Evolutionary conservation across 768 basidiomycete species (phyloP).

Genomic region (Coprinopsis sp.): DNA sequence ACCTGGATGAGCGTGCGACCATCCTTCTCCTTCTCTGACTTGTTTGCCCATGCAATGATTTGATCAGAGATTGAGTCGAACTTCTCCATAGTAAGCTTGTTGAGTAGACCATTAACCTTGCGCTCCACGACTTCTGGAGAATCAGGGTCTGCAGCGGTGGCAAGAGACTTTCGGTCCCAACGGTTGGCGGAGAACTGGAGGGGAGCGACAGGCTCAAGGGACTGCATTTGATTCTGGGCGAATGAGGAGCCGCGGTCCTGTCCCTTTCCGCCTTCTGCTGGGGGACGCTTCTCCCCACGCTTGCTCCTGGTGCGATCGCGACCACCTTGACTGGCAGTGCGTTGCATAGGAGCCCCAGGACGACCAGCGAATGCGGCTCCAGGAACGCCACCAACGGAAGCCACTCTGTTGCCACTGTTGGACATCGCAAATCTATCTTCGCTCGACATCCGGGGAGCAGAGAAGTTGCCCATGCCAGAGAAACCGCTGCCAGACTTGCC

Average conservation of each 20-base stretch:
- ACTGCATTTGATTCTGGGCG: conserved; percentile 28
- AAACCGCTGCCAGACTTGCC: conserved; percentile 45
- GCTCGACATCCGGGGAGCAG: conserved; percentile 57
- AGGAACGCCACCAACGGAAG: conserved; percentile 51
- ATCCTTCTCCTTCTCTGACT: conserved; percentile 86
- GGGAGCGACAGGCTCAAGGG: conserved; percentile 69
- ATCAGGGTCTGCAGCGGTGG: conserved; percentile 48
- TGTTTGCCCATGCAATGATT: conserved; percentile 94
- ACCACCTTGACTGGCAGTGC: conserved; percentile 65
- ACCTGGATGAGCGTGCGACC: conserved; percentile 94
- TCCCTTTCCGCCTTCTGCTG: conserved; percentile 24
- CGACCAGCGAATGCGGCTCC: conserved; percentile 39
- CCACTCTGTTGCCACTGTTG: conserved; percentile 37
- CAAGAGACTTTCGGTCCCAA: conserved; percentile 58
- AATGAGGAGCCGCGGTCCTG: conserved; percentile 29
- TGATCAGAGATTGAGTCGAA: conserved; percentile 95
- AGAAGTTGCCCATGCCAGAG: conserved; percentile 67
- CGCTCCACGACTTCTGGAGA: conserved; percentile 86
- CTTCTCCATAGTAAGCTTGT: conserved; percentile 95
- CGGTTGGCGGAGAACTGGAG: conserved; percentile 77
- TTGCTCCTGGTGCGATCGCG: conserved; percentile 70
- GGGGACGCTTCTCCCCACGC: conserved; percentile 72
- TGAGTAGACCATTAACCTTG: conserved; percentile 87
- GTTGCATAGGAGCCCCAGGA: conserved; percentile 57
- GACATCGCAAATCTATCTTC: conserved; percentile 61